A percentile compares a stretch with the other conserved stretches of the same genome.
phyloP scores from a whole-genome alignment of 1,284 basidiomycete genomes.

The Grifola frondosa region DNA sequence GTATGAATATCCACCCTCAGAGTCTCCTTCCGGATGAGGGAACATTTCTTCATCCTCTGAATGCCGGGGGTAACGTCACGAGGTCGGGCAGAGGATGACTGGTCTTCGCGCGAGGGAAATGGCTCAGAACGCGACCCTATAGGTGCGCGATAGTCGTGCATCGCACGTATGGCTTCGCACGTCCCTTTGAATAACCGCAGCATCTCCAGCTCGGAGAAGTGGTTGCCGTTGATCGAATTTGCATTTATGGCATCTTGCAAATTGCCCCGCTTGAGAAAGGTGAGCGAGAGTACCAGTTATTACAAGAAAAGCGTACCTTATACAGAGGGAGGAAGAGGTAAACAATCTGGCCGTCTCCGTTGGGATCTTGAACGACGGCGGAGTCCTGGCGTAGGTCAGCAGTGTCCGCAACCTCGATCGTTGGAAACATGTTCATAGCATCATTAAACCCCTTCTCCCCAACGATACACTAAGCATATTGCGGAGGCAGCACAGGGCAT shows the following conservation, averaged over 20 bases:
- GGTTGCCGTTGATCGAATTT: conserved; percentile 80
- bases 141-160: conserved; percentile 81
- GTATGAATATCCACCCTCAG: conserved; percentile 71
- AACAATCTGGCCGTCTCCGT: conserved; percentile 92
- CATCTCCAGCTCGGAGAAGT: conserved; percentile 88
- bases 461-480: too few relatives aligned
- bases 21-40: conserved; percentile 70
- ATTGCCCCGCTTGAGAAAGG: conserved; percentile 68
- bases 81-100: conserved; percentile 24
- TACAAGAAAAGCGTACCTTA: conserved; percentile 47
- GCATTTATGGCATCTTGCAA: conserved; percentile 93
- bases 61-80: conserved; percentile 37
- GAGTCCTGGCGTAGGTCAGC: conserved; percentile 62
- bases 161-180: conserved; percentile 88
- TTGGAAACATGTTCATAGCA: too few relatives aligned
- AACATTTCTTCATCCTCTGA: conserved; percentile 63
- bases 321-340: conserved; percentile 92
- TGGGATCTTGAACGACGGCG: conserved; percentile 90
- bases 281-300: conserved; percentile 12
- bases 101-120: conserved; percentile 28
- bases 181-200: conserved; percentile 90
- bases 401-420: too few relatives aligned
- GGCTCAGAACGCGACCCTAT: conserved; percentile 35
- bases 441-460: too few relatives aligned
- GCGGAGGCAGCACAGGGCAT: too few relatives aligned